Conservation (phyloP, 345 rosid genomes). For the Pseudoturritis turrita region DNA sequence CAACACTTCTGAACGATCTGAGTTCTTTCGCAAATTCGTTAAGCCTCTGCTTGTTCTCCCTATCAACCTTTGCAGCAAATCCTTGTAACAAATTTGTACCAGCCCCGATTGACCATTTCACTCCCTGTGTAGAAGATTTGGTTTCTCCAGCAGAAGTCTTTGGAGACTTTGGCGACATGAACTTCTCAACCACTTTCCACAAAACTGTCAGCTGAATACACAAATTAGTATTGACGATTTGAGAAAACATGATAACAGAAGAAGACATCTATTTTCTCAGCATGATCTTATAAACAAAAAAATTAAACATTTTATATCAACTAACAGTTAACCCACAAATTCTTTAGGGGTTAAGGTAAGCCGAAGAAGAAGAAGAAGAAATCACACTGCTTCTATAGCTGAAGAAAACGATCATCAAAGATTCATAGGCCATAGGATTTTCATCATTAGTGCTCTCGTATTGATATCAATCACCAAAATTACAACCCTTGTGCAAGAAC, state of each 20-base stretch:
- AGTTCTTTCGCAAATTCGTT: constrained; percentile 83
- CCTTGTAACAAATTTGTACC: constrained; percentile 77
- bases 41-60: constrained; percentile 73
- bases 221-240: constrained; percentile 44
- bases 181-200: constrained; percentile 81
- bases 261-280: neutral
- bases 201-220: constrained; percentile 91
- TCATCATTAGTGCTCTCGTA: no score
- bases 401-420: no score
- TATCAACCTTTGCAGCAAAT: constrained; percentile 58
- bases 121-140: constrained; percentile 50
- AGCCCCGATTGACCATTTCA: constrained; percentile 66
- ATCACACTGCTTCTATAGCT: neutral
- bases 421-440: neutral
- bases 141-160: constrained; percentile 38
- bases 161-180: constrained; percentile 49
- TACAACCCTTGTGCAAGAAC: no score
- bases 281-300: neutral
- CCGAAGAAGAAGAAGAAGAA: no score
- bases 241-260: constrained; percentile 10
- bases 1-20: constrained; percentile 66
- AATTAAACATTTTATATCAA: no score
- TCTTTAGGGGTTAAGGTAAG: no score
- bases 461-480: no score
- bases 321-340: no score